phyloP scores from a whole-genome alignment of 805 yeast genomes.

The Candida andamanensis region DNA sequence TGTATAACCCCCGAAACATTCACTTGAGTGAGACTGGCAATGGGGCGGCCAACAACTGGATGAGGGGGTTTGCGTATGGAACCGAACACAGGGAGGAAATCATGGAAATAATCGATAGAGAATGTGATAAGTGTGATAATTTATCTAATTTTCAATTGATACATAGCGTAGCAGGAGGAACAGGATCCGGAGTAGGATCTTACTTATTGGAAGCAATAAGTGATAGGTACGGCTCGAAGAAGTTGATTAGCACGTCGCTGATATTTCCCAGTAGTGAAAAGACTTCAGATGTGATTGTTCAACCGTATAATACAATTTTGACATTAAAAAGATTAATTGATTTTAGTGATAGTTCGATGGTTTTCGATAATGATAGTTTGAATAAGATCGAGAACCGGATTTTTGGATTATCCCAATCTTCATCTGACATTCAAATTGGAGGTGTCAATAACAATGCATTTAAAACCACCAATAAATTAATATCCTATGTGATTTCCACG shows the following conservation, averaged over 20 bases:
- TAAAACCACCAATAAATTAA: constrained; percentile 76
- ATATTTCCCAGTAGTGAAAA: constrained; percentile 76
- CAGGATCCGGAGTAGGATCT: constrained; percentile 95
- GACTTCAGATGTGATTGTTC: constrained; percentile 94
- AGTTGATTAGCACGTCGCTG: constrained; percentile 76
- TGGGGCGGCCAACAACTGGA: constrained; percentile 98
- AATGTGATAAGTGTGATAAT: constrained; percentile 84
- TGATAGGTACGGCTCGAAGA: constrained; percentile 76
- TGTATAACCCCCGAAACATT: constrained; percentile 80
- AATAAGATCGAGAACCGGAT: constrained; percentile 59
- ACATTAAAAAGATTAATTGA: constrained; percentile 79
- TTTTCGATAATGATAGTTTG: constrained; percentile 86
- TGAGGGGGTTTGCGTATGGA: constrained; percentile 80
- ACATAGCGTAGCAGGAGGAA: constrained; percentile 98
- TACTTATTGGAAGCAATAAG: constrained; percentile 67
- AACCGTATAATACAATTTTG: constrained; percentile 87
- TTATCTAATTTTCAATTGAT: constrained; percentile 85
- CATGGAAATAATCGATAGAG: constrained; percentile 79
- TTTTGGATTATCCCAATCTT: constrained; percentile 13
- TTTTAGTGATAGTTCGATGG: constrained; percentile 80
- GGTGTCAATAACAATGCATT: constrained; percentile 49
- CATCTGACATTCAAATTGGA: constrained; percentile 25
- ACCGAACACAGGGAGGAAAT: constrained; percentile 64
- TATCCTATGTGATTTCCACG: constrained; percentile 78
- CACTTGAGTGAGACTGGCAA: constrained; percentile 76